These are phyloP conservation scores for Paraurostyla sp. DNA, from an alignment of 73 alveolate genomes.

Conservation along the genomic window DNA sequence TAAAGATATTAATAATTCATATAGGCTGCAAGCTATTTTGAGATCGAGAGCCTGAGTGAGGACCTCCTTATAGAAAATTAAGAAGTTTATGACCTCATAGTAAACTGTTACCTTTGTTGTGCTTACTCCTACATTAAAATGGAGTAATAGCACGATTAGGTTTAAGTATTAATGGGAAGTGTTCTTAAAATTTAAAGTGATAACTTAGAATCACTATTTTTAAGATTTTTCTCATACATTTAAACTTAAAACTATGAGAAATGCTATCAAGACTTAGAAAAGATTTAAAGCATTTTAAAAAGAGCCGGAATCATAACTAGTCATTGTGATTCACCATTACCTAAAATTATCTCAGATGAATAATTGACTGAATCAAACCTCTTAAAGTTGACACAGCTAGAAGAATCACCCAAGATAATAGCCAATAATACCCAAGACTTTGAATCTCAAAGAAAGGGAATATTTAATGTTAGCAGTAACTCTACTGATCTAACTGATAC, in stretches of 20 bases:
- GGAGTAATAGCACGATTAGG: background rate
- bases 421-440: too few relatives aligned
- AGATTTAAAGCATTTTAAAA: background rate
- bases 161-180: background rate
- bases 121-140: conserved; percentile 12
- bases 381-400: background rate
- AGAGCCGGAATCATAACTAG: background rate
- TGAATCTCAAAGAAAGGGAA: background rate
- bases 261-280: background rate
- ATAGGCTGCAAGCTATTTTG: conserved; percentile 3
- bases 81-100: background rate
- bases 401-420: background rate
- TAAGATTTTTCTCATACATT: conserved; percentile 1
- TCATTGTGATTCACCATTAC: background rate
- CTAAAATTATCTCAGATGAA: background rate
- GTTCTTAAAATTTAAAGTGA: background rate
- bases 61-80: background rate
- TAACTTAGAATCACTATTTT: background rate
- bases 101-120: conserved; percentile 16
- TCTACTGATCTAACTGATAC: conserved; percentile 8
- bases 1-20: conserved; percentile 5
- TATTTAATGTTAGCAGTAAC: background rate
- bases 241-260: background rate
- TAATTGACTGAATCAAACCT: background rate
- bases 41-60: background rate